Conservation (phyloP, 2,329 filamentous ascomycete species). For the Lomentospora prolificans region DNA sequence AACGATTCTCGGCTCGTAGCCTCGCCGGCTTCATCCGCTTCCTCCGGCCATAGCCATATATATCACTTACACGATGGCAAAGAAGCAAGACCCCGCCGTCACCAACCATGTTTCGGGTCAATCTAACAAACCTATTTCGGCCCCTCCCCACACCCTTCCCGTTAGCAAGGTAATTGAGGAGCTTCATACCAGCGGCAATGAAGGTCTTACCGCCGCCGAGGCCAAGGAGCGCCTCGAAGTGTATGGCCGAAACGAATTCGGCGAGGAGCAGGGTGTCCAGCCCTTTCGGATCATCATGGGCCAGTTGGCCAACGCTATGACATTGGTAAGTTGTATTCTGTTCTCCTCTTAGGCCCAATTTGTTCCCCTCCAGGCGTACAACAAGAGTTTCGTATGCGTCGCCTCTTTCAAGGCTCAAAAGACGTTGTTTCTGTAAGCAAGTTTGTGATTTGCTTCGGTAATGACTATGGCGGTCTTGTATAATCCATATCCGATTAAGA, state of each 20-base stretch:
- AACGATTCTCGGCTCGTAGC: not conserved
- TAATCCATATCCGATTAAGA: not conserved
- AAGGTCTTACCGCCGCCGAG: constrained; percentile 47
- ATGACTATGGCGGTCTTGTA: not conserved
- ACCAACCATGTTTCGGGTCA: constrained; percentile 28
- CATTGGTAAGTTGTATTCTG: constrained; percentile 36
- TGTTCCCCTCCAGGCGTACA: not conserved
- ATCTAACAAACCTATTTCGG: constrained; percentile 41
- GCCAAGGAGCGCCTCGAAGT: constrained; percentile 43
- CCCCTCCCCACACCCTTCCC: constrained; percentile 54
- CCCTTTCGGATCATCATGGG: constrained; percentile 53
- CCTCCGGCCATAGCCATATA: not conserved
- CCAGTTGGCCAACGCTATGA: constrained; percentile 62
- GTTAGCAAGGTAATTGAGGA: constrained; percentile 41
- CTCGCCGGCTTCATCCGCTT: not conserved
- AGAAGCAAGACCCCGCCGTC: constrained; percentile 15
- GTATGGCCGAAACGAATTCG: constrained; percentile 54
- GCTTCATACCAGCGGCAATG: constrained; percentile 42
- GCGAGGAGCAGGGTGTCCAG: constrained; percentile 49
- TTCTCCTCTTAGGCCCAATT: not conserved
- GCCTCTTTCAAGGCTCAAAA: not conserved
- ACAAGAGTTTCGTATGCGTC: not conserved
- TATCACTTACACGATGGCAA: constrained; percentile 16
- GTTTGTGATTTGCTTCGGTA: not conserved
- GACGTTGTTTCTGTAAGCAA: not conserved